Evolutionary conservation across 805 yeast species (phyloP).

Genomic region (Ascoidea rubescens): DNA sequence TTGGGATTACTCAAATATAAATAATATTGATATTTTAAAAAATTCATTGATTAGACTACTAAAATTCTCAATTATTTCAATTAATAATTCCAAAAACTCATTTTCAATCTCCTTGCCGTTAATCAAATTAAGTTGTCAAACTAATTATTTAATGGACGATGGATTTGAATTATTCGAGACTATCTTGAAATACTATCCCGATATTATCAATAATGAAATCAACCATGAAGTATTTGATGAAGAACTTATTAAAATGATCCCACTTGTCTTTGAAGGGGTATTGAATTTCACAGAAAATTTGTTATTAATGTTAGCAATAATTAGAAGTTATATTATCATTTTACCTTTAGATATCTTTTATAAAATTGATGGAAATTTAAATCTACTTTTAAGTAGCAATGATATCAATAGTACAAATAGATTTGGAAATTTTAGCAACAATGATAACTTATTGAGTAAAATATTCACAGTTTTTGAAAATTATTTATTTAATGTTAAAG

Average conservation of each 20-base stretch:
- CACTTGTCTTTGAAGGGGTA: slow-evolving; percentile 42
- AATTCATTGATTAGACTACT: slow-evolving; percentile 41
- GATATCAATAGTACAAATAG: too few species aligned
- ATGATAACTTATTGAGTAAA: too few species aligned
- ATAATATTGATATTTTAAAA: slow-evolving; percentile 30
- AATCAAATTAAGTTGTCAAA: slow-evolving; percentile 39
- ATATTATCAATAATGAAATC: slow-evolving; percentile 7
- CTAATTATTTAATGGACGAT: slow-evolving; percentile 58
- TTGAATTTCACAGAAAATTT: slow-evolving; percentile 62
- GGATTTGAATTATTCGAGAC: slow-evolving; percentile 79
- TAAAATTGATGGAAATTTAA: too few species aligned
- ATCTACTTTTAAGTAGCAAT: too few species aligned
- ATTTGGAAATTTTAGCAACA: too few species aligned
- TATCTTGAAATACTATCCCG: slow-evolving; percentile 47
- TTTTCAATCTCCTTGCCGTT: slow-evolving; percentile 51
- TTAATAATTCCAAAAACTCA: slow-evolving; percentile 34
- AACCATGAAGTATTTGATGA: slow-evolving; percentile 17
- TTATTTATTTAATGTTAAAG: slow-evolving; percentile 49
- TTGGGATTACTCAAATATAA: slow-evolving; percentile 50
- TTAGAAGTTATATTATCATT: slow-evolving; percentile 47
- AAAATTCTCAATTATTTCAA: slow-evolving; percentile 38
- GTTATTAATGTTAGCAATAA: slow-evolving; percentile 45
- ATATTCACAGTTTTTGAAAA: slow-evolving; percentile 21
- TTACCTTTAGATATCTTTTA: slow-evolving; percentile 19
- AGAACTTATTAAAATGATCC: slow-evolving; percentile 31